Conservation (phyloP, 2,329 filamentous ascomycete genomes). For the Aspergillus sp. region DNA sequence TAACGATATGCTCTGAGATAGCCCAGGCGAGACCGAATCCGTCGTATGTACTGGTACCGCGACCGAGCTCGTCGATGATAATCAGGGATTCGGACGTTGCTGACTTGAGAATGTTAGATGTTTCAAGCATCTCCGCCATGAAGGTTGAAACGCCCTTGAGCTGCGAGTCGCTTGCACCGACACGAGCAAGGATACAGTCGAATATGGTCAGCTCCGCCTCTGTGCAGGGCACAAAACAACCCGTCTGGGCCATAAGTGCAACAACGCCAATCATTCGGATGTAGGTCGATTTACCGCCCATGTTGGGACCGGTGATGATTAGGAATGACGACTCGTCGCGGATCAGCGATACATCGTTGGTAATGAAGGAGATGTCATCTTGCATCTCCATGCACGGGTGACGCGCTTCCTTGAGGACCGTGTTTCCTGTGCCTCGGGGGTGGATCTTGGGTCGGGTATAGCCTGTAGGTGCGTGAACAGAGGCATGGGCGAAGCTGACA, state of each 20-base stretch:
- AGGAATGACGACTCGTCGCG: constrained; percentile 83
- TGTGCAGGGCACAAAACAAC: constrained; percentile 90
- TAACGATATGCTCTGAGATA: constrained; percentile 95
- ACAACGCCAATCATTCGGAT: constrained; percentile 97
- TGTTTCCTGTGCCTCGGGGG: constrained; percentile 80
- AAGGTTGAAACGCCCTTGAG: constrained; percentile 98
- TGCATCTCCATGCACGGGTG: constrained; percentile 99
- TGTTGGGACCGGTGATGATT: constrained; percentile 97
- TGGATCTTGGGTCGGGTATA: constrained; percentile 93
- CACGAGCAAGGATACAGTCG: constrained; percentile 92
- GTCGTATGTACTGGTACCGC: constrained; percentile 96
- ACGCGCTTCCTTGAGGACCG: constrained; percentile 84
- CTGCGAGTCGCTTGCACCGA: constrained; percentile 93
- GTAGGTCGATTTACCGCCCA: constrained; percentile 98
- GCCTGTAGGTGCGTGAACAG: constrained; percentile 85
- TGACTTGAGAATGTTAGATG: constrained; percentile 95
- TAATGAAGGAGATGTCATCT: constrained; percentile 97
- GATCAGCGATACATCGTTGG: constrained; percentile 84
- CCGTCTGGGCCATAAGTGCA: constrained; percentile 93
- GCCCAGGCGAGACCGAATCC: constrained; percentile 99
- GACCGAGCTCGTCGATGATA: constrained; percentile 96
- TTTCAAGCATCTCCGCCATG: constrained; percentile 99
- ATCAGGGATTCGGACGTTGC: constrained; percentile 94
- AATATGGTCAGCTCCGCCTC: constrained; percentile 93
- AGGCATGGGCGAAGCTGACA: constrained; percentile 87